Base-by-base conservation (phyloP, 345 rosid genomes). In the Geranium brycei region DNA sequence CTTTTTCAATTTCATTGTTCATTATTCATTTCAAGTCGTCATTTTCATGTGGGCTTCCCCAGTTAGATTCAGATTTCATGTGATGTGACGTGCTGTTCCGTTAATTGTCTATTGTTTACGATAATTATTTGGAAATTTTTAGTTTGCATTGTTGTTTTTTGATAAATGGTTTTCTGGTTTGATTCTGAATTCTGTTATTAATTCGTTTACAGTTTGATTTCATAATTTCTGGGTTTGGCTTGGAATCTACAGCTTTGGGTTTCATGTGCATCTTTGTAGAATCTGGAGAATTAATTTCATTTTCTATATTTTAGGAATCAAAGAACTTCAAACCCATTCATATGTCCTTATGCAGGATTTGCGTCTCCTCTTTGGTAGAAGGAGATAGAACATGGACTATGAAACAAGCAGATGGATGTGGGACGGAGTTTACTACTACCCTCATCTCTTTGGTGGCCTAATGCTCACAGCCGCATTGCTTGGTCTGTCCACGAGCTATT, bases 391-490 rank as follows among this genome's bases (percentile, higher is more conserved):
- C 55, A 83, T 83, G 83, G 85, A 81, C 59, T 71, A 77, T 60
- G 88, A 80, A 72, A 80, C 72, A 64, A 75, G 74, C 62, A 73
- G 73, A 59, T 78, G 86, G 88, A 80, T 83, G 59, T 78, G 83
- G 91, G 91, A 86, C 57, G 86, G 88, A 57, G 75, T 81, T 4
- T 75, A 77, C 71, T 72, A 76, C 70, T 71, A 75, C 69, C 85
- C 87, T 0, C 88, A 80, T 73, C 78, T 85, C 61, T 76, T 85
- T 64, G 88, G 91, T 4, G 85, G 91, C 17, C 35, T 86, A 17
- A 86, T 86, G 86, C 75, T 86, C 40, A 86, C 83, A 0, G 85
- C 78, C 0, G 85, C 86, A n/a, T 69, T 86, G 81, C 82, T 86
- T 1, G 88, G 91, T 19, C 70, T 86, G 65, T 86, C 88, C 35